Percentiles rank a stretch among this genome's conserved stretches.
These are phyloP conservation scores for Brassica hybrid DNA, from an alignment of 441 rosid species.

Conservation along the genomic window DNA sequence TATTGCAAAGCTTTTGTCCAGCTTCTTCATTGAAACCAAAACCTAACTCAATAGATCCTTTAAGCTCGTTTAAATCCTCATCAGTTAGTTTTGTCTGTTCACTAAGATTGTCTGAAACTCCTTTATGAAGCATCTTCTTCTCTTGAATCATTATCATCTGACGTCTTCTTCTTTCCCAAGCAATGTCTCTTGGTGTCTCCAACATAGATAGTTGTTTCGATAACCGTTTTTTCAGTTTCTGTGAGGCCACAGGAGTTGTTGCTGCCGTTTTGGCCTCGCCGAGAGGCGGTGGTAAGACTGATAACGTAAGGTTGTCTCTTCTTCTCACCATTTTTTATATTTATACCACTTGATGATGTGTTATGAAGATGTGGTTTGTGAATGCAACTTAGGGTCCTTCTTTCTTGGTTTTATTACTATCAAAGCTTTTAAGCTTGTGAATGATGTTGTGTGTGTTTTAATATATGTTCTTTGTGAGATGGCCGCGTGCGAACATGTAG, in stretches of 20 bases:
- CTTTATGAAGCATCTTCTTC: slow-evolving; percentile 43
- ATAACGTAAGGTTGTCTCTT: slow-evolving; percentile 29
- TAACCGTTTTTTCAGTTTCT: slow-evolving; percentile 55
- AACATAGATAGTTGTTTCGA: slow-evolving; percentile 81
- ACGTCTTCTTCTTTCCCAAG: slow-evolving; percentile 82
- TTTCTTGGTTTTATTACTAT: slow-evolving; percentile 14
- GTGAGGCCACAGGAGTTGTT: slow-evolving; percentile 57
- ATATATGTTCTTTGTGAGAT: slow-evolving; percentile 30
- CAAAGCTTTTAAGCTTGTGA: slow-evolving; percentile 9
- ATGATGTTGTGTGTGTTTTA: slow-evolving; percentile 4
- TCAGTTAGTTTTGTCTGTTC: slow-evolving; percentile 59
- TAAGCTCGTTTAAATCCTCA: slow-evolving; percentile 83
- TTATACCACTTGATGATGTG: too few relatives aligned
- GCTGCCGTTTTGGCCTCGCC: slow-evolving; percentile 40
- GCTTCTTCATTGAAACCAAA: slow-evolving; percentile 84
- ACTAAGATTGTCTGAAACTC: slow-evolving; percentile 26
- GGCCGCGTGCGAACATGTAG: slow-evolving; percentile 34
- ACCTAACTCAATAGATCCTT: slow-evolving; percentile 90
- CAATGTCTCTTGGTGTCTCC: slow-evolving; percentile 72
- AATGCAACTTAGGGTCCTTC: too few relatives aligned
- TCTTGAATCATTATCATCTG: slow-evolving; percentile 63
- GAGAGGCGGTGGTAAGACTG: slow-evolving; percentile 11
- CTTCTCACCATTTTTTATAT: too few relatives aligned
- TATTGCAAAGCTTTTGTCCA: slow-evolving; percentile 69
- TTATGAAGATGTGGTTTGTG: slow-evolving; percentile 22